These are phyloP conservation scores for Batkoa obscura DNA, from an alignment of 371 early-diverging fungal genomes.

Conservation along the genomic window DNA sequence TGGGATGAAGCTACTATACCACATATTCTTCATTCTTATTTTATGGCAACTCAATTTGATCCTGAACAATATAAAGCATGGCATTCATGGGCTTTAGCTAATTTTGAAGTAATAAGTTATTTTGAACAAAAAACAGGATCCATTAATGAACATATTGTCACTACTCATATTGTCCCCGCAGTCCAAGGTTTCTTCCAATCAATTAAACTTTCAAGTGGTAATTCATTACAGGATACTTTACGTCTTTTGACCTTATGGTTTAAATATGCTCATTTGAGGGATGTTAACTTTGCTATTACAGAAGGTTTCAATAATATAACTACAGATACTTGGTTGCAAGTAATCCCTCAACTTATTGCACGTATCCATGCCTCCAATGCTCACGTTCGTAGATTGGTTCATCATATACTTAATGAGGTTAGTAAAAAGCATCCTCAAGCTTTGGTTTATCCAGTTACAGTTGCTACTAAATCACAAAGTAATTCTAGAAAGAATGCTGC, in stretches of 20 bases:
- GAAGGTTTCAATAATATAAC: slow-evolving; percentile 77
- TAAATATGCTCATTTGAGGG: slow-evolving; percentile 75
- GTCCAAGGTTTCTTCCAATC: slow-evolving; percentile 81
- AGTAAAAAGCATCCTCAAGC: slow-evolving; percentile 95
- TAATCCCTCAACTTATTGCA: slow-evolving; percentile 96
- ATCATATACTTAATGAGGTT: slow-evolving; percentile 76
- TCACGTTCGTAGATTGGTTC: slow-evolving; percentile 70
- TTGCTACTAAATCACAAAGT: slow-evolving; percentile 86
- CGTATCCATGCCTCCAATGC: slow-evolving; percentile 75
- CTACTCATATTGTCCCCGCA: slow-evolving; percentile 16
- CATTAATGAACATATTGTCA: background rate
- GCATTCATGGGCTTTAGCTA: slow-evolving; percentile 94
- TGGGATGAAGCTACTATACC: slow-evolving; percentile 53
- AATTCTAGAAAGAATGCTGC: slow-evolving; percentile 62
- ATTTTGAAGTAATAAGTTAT: slow-evolving; percentile 73
- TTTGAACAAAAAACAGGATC: slow-evolving; percentile 23
- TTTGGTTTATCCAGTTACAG: slow-evolving; percentile 85
- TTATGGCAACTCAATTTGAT: slow-evolving; percentile 79
- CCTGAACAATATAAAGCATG: slow-evolving; percentile 94
- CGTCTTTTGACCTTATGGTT: slow-evolving; percentile 92
- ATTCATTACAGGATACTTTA: slow-evolving; percentile 89
- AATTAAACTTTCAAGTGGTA: slow-evolving; percentile 75
- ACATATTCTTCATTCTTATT: slow-evolving; percentile 61
- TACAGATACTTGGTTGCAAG: slow-evolving; percentile 94
- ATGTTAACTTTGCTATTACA: slow-evolving; percentile 68